These are phyloP conservation scores for Xylaria bambusicola DNA, from an alignment of 495 filamentous ascomycete species.

Conservation along the genomic window DNA sequence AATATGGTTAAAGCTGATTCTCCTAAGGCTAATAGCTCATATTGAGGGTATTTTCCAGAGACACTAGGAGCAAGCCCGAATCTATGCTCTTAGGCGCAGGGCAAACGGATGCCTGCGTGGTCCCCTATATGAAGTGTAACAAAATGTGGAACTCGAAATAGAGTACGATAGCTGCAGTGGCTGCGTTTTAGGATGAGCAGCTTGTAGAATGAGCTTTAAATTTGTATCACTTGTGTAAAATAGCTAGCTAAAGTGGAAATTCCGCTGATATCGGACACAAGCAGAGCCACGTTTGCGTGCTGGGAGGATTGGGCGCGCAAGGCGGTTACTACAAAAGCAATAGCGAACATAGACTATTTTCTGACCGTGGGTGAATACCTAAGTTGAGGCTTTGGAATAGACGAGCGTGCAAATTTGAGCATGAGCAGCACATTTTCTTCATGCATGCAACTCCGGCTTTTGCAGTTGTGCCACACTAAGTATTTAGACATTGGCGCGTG, in stretches of 20 bases:
- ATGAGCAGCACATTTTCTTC: constrained; percentile 12
- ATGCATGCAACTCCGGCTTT: constrained; percentile 19
- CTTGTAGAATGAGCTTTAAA: too few relatives aligned
- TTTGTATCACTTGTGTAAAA: too few relatives aligned
- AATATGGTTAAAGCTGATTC: background rate
- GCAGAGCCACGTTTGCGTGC: too few relatives aligned
- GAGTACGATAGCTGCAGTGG: background rate
- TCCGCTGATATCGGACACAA: too few relatives aligned
- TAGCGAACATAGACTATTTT: too few relatives aligned
- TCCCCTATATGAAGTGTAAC: background rate
- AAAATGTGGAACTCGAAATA: background rate
- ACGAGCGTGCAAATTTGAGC: background rate
- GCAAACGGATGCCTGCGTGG: background rate
- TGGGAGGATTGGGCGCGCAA: too few relatives aligned
- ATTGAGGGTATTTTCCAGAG: background rate
- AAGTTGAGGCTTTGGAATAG: constrained; percentile 7
- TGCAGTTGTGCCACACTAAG: constrained; percentile 16
- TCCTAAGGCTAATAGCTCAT: background rate
- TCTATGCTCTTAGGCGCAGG: background rate
- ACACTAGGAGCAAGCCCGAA: background rate
- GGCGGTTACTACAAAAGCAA: too few relatives aligned
- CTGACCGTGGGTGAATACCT: background rate
- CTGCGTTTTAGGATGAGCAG: background rate
- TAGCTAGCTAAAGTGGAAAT: too few relatives aligned
- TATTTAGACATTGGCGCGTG: constrained; percentile 18